phyloP scores from a whole-genome alignment of 106 monocot species.

The Acorus gramineus region DNA sequence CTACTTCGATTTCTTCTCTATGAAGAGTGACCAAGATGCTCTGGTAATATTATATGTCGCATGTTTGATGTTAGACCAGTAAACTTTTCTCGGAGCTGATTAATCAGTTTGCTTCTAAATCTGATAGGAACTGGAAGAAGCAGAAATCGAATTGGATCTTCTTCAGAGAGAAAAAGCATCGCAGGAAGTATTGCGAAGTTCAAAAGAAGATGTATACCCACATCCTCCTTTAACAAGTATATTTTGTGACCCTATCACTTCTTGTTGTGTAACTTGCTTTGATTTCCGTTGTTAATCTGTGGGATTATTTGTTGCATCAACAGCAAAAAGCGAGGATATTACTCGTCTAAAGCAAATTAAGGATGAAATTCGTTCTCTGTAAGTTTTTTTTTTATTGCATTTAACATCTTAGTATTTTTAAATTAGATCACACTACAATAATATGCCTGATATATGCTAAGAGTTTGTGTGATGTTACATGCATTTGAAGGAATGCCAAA shows the following conservation, averaged over 20 bases:
- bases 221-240: constrained; percentile 28
- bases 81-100: too few relatives aligned
- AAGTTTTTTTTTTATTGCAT: constrained; percentile 16
- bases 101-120: constrained; percentile 4
- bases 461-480: too few relatives aligned
- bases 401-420: neutral
- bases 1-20: constrained; percentile 85
- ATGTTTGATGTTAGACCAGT: constrained; percentile 1
- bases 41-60: constrained; percentile 32
- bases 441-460: too few relatives aligned
- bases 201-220: constrained; percentile 16
- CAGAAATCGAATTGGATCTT: constrained; percentile 86
- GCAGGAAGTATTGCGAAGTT: constrained; percentile 26
- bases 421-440: neutral
- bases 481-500: too few relatives aligned
- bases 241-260: neutral
- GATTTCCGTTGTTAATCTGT: constrained; percentile 1
- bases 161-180: constrained; percentile 73
- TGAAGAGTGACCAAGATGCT: constrained; percentile 48
- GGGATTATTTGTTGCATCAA: neutral
- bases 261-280: constrained; percentile 2
- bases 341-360: constrained; percentile 64
- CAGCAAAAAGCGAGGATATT: constrained; percentile 43
- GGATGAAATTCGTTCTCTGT: constrained; percentile 65
- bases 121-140: constrained; percentile 84